Base-by-base conservation (phyloP, 2,329 filamentous ascomycete genomes). In the Apiospora phragmitis region DNA sequence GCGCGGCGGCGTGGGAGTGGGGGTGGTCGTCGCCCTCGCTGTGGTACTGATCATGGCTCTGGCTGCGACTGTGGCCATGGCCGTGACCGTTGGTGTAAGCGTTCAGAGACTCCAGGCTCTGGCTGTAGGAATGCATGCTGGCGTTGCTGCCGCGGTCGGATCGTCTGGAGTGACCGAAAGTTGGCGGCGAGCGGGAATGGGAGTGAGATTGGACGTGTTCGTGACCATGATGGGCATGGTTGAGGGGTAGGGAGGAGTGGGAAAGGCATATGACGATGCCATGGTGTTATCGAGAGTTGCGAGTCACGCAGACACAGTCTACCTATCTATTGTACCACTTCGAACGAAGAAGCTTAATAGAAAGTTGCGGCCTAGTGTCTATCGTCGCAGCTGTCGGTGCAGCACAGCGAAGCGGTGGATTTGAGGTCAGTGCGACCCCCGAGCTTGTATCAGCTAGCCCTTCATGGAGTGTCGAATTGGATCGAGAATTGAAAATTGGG, bases 211-310 rank as follows among this genome's bases (percentile, higher is more conserved):
- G 81, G 65, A 81, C 78, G 73, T 78, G 77, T 41, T 73, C 75
- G 29, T 78, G 74, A 67, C 82, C 82, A 69, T 84, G 80, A 67
- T 82, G 82, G 69, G 84, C 80, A 74, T 87, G 83, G 70, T 82
- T 83, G 73, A 85, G 85, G 68, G 85, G 83, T 65, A 87, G 78
- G 85, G 81, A 45, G 86, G 82, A 45, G 85, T 83, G n/a, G 87
- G 87, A 69, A 89, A 79, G 68, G 84, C 82, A 76, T 88, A 89
- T 29, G 87, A 85, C 47, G 87, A 85, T 71, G 85, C 83, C 85
- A 87, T 87, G 70, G 71, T 80, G 65, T 69, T 69, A 38, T 62
- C 29, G 55, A 59, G 68, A 70, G 43, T 68, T 45, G 43, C 65
- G 55, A 62, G 29, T 62, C 32, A 38, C 55, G 55, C 55, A 62